Base-by-base conservation (phyloP, 768 basidiomycete species). In the Lyophyllum shimeji region DNA sequence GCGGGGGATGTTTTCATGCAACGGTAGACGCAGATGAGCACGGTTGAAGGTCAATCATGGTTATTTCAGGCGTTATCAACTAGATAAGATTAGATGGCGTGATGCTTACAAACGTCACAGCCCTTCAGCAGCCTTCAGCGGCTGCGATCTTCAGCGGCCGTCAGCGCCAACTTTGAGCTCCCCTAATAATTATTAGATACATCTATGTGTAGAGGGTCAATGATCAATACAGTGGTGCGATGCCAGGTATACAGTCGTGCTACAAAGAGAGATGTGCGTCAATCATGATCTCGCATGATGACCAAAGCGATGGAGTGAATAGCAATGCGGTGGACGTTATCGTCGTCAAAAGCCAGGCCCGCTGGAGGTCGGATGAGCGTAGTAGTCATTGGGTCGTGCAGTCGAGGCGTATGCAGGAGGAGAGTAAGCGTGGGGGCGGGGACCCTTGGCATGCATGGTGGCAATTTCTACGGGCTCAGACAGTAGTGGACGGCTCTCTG, bases 391-490 rank as follows among this genome's bases (percentile, higher is more conserved):
- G 47, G 64, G 65, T 69, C 64, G 67, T 64, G 69, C 56, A 58
- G 62, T 50, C 20, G 69, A 58, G 46, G 77, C 74, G 58, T 82
- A 82, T 53, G 73, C 74, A 49, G 81, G 81, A 39, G 82, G 82
- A 9, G 81, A 71, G 62, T 81, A 82, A 17, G 76, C 75, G 21
- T 72, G 70, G 21, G 79, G 75, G 23, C 79, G 76, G 17, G 80
- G 78, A 20, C 81, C 82, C 66, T 74, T 76, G 9, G 76, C 75
- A 56, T 80, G 73, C 69, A 77, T 74, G 3, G 82, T 82, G 21
- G 76, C 77, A 47, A 84, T 81, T 60, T 80, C 77, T 24, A 84
- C 77, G 17, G 78, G 78, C 62, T 80, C 78, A 17, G 75, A 76
- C 39, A 82, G 64, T 18, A 82, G 69, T 9, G 73, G 67, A 5